Evolutionary conservation across 768 basidiomycete species (phyloP).

Genomic region (Hericium rajendrae): DNA sequence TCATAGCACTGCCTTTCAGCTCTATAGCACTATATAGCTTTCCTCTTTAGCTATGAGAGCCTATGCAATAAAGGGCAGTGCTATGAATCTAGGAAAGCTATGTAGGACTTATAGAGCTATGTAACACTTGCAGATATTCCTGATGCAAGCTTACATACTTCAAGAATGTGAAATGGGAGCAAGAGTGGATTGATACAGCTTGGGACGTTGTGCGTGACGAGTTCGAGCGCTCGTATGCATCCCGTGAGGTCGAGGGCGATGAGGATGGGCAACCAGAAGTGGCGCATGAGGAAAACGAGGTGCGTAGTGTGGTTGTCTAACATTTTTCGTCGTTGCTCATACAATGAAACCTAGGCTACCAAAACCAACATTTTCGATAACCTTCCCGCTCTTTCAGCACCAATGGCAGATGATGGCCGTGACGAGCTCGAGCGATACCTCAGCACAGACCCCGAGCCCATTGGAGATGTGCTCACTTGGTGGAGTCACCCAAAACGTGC

Average conservation of each 20-base stretch:
- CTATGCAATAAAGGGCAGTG: too few species aligned
- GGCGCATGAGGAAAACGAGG: not conserved
- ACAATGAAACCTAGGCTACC: not conserved
- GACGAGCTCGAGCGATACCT: constrained; percentile 24
- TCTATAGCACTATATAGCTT: too few species aligned
- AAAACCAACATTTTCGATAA: constrained; percentile 23
- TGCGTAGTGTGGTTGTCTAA: not conserved
- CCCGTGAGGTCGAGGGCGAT: not conserved
- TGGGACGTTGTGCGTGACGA: not conserved
- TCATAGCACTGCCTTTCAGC: too few species aligned
- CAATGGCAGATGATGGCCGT: constrained; percentile 6
- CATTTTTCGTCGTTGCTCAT: not conserved
- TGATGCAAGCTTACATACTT: not conserved
- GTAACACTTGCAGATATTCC: too few species aligned
- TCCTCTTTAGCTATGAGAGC: too few species aligned
- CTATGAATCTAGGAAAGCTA: too few species aligned
- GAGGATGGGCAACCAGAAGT: not conserved
- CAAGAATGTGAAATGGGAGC: not conserved
- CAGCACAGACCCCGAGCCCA: constrained; percentile 16
- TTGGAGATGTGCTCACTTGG: constrained; percentile 14
- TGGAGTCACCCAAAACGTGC: constrained; percentile 22
- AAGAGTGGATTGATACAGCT: not conserved
- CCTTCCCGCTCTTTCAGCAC: constrained; percentile 12
- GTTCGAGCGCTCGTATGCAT: not conserved
- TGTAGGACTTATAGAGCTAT: too few species aligned